These are phyloP conservation scores for Arachnopeziza araneosa DNA, from an alignment of 2,329 filamentous ascomycete genomes.

Conservation along the genomic window DNA sequence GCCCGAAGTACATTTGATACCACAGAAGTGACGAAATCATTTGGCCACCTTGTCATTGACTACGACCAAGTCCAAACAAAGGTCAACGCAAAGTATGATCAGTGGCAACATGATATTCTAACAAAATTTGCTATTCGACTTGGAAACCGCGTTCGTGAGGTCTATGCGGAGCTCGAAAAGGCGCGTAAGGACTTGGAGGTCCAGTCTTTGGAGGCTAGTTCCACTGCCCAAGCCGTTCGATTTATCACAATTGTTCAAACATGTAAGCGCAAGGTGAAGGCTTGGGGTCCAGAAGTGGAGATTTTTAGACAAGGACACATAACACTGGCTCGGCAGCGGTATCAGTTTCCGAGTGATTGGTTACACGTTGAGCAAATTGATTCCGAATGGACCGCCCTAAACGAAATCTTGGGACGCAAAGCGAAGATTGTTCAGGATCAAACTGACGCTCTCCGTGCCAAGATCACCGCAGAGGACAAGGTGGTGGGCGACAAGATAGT, in stretches of 20 bases:
- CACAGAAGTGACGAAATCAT: conserved; percentile 85
- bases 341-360: conserved; percentile 92
- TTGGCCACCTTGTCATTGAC: conserved; percentile 91
- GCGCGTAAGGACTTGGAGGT: conserved; percentile 85
- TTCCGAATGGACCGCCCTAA: conserved; percentile 89
- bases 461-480: conserved; percentile 91
- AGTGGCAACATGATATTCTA: conserved; percentile 97
- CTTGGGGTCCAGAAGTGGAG: conserved; percentile 94
- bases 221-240: conserved; percentile 92
- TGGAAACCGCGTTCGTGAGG: conserved; percentile 83
- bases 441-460: conserved; percentile 87
- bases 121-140: conserved; percentile 88
- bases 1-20: conserved; percentile 96
- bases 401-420: conserved; percentile 87
- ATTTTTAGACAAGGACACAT: conserved; percentile 94
- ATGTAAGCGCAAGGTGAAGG: conserved; percentile 87
- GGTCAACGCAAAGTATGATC: conserved; percentile 98
- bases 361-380: conserved; percentile 93
- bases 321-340: conserved; percentile 83
- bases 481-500: conserved; percentile 82
- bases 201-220: conserved; percentile 87
- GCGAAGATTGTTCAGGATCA: conserved; percentile 95
- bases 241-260: conserved; percentile 98
- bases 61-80: conserved; percentile 98
- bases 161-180: conserved; percentile 86